These are phyloP conservation scores for Sporothrix schenckii DNA, from an alignment of 2,329 filamentous ascomycete species.

Conservation along the genomic window DNA sequence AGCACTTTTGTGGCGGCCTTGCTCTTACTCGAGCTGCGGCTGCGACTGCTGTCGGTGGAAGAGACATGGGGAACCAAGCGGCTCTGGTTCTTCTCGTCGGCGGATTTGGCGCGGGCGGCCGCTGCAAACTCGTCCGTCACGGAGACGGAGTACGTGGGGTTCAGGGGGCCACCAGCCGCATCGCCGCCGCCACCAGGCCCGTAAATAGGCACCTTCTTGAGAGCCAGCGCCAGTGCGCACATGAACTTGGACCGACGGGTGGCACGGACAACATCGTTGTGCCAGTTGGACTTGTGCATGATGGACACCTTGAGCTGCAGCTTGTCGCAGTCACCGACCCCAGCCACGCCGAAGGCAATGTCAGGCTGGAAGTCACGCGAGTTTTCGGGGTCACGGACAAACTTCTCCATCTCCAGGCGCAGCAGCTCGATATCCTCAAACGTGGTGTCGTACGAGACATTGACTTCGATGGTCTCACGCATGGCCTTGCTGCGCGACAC, in stretches of 20 bases:
- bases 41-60: constrained; percentile 33
- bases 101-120: constrained; percentile 45
- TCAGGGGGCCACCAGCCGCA: constrained; percentile 65
- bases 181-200: constrained; percentile 73
- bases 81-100: constrained; percentile 61
- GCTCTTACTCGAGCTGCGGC: constrained; percentile 39
- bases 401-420: constrained; percentile 79
- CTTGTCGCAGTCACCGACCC: constrained; percentile 85
- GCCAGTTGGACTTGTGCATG: constrained; percentile 90
- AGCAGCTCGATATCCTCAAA: constrained; percentile 89
- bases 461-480: constrained; percentile 80
- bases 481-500: constrained; percentile 88
- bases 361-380: constrained; percentile 88
- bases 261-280: constrained; percentile 80
- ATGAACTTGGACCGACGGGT: constrained; percentile 92
- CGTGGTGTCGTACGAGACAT: constrained; percentile 80
- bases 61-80: constrained; percentile 62
- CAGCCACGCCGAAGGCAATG: constrained; percentile 73
- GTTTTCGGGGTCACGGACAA: constrained; percentile 83
- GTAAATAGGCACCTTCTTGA: constrained; percentile 85
- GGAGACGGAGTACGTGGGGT: constrained; percentile 79
- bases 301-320: constrained; percentile 80
- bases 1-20: constrained; percentile 51
- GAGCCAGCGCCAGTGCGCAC: constrained; percentile 82
- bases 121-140: constrained; percentile 70